phyloP scores from a whole-genome alignment of 1,284 basidiomycete genomes.

The Pseudozyma tsukubaensis region DNA sequence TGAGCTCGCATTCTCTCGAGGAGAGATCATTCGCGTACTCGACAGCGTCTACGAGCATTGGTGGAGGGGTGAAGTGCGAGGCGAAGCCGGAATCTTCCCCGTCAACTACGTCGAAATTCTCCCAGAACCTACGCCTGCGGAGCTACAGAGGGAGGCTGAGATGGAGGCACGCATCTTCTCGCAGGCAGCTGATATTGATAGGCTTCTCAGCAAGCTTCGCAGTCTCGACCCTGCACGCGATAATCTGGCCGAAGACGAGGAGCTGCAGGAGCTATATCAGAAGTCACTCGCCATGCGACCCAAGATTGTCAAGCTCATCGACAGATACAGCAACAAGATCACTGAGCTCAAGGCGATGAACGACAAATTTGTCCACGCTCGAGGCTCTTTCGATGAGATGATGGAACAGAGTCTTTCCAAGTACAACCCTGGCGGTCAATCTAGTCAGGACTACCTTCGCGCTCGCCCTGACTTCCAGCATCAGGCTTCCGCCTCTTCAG shows the following conservation, averaged over 20 bases:
- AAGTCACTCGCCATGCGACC: slow-evolving; percentile 87
- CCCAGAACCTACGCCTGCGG: slow-evolving; percentile 83
- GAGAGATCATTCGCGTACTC: slow-evolving; percentile 94
- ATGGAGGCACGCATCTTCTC: slow-evolving; percentile 87
- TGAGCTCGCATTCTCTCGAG: slow-evolving; percentile 90
- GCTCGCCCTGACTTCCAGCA: slow-evolving; percentile 43
- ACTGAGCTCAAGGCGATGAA: slow-evolving; percentile 86
- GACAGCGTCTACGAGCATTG: slow-evolving; percentile 96
- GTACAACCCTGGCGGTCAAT: slow-evolving; percentile 71
- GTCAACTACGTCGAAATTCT: slow-evolving; percentile 96
- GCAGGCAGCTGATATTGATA: slow-evolving; percentile 87
- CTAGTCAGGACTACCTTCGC: slow-evolving; percentile 42
- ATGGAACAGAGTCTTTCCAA: slow-evolving; percentile 87
- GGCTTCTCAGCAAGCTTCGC: slow-evolving; percentile 82
- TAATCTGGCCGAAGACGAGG: slow-evolving; percentile 86
- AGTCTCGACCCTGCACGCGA: slow-evolving; percentile 80
- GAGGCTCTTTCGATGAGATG: slow-evolving; percentile 86
- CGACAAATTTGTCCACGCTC: slow-evolving; percentile 84
- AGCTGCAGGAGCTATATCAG: slow-evolving; percentile 94
- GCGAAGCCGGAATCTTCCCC: slow-evolving; percentile 95
- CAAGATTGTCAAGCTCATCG: slow-evolving; percentile 94
- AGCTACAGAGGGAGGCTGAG: slow-evolving; percentile 85
- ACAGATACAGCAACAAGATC: slow-evolving; percentile 78
- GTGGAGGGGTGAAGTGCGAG: slow-evolving; percentile 95
- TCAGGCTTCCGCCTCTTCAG: slow-evolving; percentile 35